Evolutionary conservation across 352 stramenopile genomes (phyloP).

Genomic region (Phytopythium oedochilum): DNA sequence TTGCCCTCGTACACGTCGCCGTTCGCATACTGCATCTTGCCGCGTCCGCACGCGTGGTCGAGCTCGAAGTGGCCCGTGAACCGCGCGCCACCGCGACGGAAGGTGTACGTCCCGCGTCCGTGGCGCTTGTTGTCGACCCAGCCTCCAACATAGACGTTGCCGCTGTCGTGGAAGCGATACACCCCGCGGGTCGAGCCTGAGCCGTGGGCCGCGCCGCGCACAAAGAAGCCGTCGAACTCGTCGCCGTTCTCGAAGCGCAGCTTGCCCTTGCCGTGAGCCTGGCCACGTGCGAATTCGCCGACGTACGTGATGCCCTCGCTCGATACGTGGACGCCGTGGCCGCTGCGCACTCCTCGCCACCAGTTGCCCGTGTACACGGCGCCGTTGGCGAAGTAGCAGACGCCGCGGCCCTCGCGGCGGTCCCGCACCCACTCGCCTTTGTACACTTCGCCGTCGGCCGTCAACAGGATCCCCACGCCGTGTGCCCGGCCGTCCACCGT

Average conservation of each 20-base stretch:
- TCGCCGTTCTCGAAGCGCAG: slow-evolving; percentile 75
- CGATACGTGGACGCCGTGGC: slow-evolving; percentile 59
- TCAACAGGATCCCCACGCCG: slow-evolving; percentile 73
- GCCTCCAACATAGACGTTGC: slow-evolving; percentile 63
- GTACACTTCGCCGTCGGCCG: slow-evolving; percentile 87
- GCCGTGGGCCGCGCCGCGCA: slow-evolving; percentile 42
- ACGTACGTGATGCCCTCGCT: slow-evolving; percentile 67
- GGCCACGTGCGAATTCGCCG: slow-evolving; percentile 48
- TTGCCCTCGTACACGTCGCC: slow-evolving; percentile 77
- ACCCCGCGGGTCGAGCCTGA: slow-evolving; percentile 44
- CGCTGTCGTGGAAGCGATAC: slow-evolving; percentile 61
- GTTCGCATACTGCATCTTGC: slow-evolving; percentile 80
- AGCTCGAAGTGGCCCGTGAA: slow-evolving; percentile 55
- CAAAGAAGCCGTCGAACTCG: slow-evolving; percentile 67
- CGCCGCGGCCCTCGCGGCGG: slow-evolving; percentile 55
- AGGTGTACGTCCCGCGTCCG: slow-evolving; percentile 63
- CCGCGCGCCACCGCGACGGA: slow-evolving; percentile 37
- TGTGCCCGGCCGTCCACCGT: slow-evolving; percentile 62
- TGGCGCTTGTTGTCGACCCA: slow-evolving; percentile 69
- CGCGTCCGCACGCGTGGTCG: slow-evolving; percentile 70
- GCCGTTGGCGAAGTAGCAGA: slow-evolving; percentile 76
- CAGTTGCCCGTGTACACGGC: slow-evolving; percentile 69
- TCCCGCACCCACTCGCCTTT: slow-evolving; percentile 71
- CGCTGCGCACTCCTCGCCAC: slow-evolving; percentile 53
- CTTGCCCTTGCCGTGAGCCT: slow-evolving; percentile 63